A percentile compares a stretch with the other conserved stretches of the same genome.
phyloP scores from a whole-genome alignment of 1,139 yeast genomes.

The Pichia cactophila region DNA sequence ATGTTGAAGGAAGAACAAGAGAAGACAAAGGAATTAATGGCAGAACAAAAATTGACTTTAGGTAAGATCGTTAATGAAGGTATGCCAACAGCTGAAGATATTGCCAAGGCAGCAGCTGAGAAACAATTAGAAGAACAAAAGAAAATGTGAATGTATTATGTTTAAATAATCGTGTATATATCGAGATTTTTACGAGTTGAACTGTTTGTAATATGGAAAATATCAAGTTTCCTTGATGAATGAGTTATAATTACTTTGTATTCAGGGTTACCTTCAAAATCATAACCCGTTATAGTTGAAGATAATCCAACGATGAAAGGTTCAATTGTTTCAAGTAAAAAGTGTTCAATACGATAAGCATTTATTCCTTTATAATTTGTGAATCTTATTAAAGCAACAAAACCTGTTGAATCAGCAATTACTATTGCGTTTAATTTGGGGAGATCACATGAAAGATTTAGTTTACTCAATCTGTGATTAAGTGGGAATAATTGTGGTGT shows the following conservation, averaged over 20 bases:
- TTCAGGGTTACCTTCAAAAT: slow-evolving; percentile 2
- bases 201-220: neutral
- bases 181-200: neutral
- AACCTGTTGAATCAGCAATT: slow-evolving; percentile 52
- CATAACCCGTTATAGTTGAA: slow-evolving; percentile 2
- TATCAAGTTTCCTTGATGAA: neutral
- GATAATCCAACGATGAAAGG: slow-evolving; percentile 20
- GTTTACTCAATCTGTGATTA: too few species aligned
- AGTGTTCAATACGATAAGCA: slow-evolving; percentile 55
- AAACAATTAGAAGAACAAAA: slow-evolving; percentile 9
- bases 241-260: slow-evolving; percentile 15
- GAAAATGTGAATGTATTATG: neutral
- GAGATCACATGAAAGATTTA: neutral
- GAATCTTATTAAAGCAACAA: slow-evolving; percentile 49
- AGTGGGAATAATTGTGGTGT: neutral
- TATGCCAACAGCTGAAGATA: slow-evolving; percentile 77
- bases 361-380: slow-evolving; percentile 49
- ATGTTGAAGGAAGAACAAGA: slow-evolving; percentile 74
- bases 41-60: slow-evolving; percentile 69
- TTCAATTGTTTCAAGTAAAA: slow-evolving; percentile 36
- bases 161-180: neutral
- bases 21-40: slow-evolving; percentile 72
- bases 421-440: slow-evolving; percentile 39
- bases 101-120: slow-evolving; percentile 50
- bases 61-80: slow-evolving; percentile 82